Evolutionary conservation across 345 rosid genomes (phyloP).

Genomic region (Lenwebbia sp.): DNA sequence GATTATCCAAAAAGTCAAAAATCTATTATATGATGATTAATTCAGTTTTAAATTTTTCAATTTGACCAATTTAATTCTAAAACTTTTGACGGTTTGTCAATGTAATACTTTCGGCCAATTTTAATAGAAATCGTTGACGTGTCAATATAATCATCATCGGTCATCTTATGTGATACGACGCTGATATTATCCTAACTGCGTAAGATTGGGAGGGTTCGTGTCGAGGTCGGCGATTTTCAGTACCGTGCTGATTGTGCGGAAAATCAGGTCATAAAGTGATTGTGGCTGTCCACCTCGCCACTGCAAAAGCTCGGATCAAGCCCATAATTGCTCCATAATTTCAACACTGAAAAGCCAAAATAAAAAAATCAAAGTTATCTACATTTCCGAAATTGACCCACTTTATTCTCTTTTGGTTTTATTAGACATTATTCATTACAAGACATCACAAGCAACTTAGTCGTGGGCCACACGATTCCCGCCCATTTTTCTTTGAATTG

Average conservation of each 20-base stretch:
- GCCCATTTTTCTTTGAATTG: neutral
- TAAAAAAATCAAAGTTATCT: too few relatives aligned
- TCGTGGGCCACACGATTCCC: neutral
- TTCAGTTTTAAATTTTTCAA: too few relatives aligned
- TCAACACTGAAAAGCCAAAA: neutral
- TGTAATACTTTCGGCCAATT: too few relatives aligned
- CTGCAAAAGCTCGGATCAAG: neutral
- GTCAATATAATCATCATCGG: too few relatives aligned
- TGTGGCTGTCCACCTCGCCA: neutral
- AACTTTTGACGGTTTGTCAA: too few relatives aligned
- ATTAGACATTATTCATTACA: neutral
- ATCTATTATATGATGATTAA: too few relatives aligned
- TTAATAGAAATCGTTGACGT: rapidly evolving
- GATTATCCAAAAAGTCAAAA: neutral
- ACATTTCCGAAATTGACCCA: neutral
- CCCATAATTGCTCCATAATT: neutral
- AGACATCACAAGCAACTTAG: neutral
- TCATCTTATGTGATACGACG: too few relatives aligned
- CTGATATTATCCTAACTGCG: too few relatives aligned
- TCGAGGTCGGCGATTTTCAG: too few relatives aligned
- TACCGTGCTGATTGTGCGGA: neutral
- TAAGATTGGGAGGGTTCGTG: too few relatives aligned
- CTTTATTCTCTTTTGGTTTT: neutral
- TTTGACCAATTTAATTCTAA: too few relatives aligned
- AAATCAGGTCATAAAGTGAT: neutral